These are phyloP conservation scores for Fusarium sp. DNA, from an alignment of 2,329 filamentous ascomycete genomes.

Conservation along the genomic window DNA sequence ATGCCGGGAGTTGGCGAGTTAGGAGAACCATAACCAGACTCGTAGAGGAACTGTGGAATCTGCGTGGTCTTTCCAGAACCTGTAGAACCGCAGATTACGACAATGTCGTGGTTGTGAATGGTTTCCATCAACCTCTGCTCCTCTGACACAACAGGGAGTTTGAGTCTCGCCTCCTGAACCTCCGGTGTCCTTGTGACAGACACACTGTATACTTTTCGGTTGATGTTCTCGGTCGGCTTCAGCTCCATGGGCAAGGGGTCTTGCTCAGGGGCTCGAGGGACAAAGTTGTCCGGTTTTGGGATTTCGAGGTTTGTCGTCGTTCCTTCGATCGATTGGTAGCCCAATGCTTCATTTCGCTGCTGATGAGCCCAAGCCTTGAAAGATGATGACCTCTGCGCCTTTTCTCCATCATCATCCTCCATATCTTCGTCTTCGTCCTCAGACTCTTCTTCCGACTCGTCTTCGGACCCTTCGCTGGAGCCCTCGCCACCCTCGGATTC, in stretches of 20 bases:
- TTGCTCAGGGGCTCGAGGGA: constrained; percentile 74
- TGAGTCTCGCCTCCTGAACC: constrained; percentile 82
- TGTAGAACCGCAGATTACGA: constrained; percentile 93
- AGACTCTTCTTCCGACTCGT: constrained; percentile 50
- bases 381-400: constrained; percentile 64
- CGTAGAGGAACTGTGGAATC: constrained; percentile 94
- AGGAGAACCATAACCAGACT: constrained; percentile 88
- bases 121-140: constrained; percentile 99
- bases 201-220: constrained; percentile 82
- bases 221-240: constrained; percentile 67
- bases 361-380: constrained; percentile 96
- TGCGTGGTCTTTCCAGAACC: constrained; percentile 99
- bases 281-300: constrained; percentile 71
- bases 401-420: constrained; percentile 46
- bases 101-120: constrained; percentile 89
- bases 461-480: constrained; percentile 43
- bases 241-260: constrained; percentile 78
- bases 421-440: constrained; percentile 48
- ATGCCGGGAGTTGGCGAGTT: constrained; percentile 86
- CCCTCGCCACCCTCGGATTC: constrained; percentile 41
- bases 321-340: constrained; percentile 64
- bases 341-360: constrained; percentile 86
- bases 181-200: constrained; percentile 75
- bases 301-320: constrained; percentile 60
- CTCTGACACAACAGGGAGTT: constrained; percentile 90